A percentile compares a stretch with the other conserved stretches of the same genome.
phyloP scores from a whole-genome alignment of 2,329 filamentous ascomycete species.

The Nigrospora oryzae region DNA sequence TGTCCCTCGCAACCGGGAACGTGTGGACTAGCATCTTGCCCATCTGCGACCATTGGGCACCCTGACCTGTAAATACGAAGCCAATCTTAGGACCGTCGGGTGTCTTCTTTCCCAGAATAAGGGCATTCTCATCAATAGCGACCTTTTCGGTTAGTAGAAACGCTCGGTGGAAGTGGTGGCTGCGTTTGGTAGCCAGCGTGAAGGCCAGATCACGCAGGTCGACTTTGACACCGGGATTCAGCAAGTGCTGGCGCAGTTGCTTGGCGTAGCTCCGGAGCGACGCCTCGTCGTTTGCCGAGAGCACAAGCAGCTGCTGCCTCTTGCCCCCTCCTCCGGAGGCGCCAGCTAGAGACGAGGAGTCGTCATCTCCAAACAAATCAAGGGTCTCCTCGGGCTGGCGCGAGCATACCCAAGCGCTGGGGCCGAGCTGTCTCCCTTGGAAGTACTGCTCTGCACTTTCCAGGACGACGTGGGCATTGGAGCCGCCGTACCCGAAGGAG shows the following conservation, averaged over 20 bases:
- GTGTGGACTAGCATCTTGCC: conserved; percentile 6
- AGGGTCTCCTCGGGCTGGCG: too few relatives aligned
- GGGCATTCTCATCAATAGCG: neutral
- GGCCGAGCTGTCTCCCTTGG: neutral
- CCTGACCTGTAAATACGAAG: conserved; percentile 15
- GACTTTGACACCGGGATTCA: conserved; percentile 14
- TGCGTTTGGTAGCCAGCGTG: conserved; percentile 16
- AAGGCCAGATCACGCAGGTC: conserved; percentile 16
- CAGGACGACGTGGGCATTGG: conserved; percentile 22
- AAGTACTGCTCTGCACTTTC: conserved; percentile 6
- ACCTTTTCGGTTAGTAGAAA: conserved; percentile 9
- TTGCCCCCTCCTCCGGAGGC: too few relatives aligned
- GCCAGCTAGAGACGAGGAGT: too few relatives aligned
- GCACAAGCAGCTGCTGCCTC: neutral
- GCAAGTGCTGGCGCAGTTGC: conserved; percentile 16
- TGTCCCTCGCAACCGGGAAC: conserved; percentile 1
- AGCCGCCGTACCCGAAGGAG: conserved; percentile 25
- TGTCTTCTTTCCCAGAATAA: neutral
- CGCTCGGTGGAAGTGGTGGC: conserved; percentile 9
- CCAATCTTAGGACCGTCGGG: neutral
- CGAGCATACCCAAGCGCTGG: too few relatives aligned
- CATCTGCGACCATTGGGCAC: conserved; percentile 15
- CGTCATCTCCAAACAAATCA: too few relatives aligned
- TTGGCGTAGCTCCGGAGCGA: conserved; percentile 13
- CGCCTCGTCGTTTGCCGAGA: conserved; percentile 15